Percentiles rank a stretch among this genome's conserved stretches.
phyloP scores from a whole-genome alignment of 1,139 yeast genomes.

The Saccharomycopsis hybrid region DNA sequence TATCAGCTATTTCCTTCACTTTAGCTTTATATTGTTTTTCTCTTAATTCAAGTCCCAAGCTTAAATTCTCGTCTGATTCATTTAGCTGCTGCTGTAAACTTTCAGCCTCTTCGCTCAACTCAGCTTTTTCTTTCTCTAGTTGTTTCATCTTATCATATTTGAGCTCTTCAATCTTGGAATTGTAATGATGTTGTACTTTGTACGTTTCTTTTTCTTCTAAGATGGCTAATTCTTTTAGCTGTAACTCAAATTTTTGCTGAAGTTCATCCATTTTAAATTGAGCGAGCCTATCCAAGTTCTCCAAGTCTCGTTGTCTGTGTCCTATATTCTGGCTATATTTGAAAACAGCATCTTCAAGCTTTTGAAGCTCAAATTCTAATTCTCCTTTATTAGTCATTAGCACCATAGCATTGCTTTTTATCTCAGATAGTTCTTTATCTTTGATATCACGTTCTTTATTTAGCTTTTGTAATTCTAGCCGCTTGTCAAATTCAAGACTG shows the following conservation, averaged over 20 bases:
- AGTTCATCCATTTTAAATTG: conserved; percentile 26
- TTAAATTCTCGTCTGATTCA: conserved; percentile 19
- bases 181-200: conserved; percentile 34
- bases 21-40: conserved; percentile 22
- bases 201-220: conserved; percentile 34
- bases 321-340: conserved; percentile 25
- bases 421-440: conserved; percentile 25
- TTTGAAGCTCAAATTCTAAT: conserved; percentile 34
- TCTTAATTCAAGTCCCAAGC: background rate
- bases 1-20: conserved; percentile 1
- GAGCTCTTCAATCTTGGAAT: conserved; percentile 32
- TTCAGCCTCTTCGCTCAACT: conserved; percentile 21
- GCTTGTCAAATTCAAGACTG: conserved; percentile 22
- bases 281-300: conserved; percentile 28
- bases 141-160: conserved; percentile 30
- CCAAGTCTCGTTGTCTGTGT: background rate
- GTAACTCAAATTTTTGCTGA: conserved; percentile 33
- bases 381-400: conserved; percentile 36
- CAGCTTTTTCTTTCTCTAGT: conserved; percentile 28
- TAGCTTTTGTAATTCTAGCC: conserved; percentile 26
- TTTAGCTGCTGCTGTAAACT: conserved; percentile 22
- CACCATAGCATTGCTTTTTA: conserved; percentile 30
- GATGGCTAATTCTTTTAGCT: conserved; percentile 32
- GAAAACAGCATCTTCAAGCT: conserved; percentile 23
- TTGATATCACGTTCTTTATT: conserved; percentile 26